These are phyloP conservation scores for Neoboletus magnificus DNA, from an alignment of 768 basidiomycete genomes.

Conservation along the genomic window DNA sequence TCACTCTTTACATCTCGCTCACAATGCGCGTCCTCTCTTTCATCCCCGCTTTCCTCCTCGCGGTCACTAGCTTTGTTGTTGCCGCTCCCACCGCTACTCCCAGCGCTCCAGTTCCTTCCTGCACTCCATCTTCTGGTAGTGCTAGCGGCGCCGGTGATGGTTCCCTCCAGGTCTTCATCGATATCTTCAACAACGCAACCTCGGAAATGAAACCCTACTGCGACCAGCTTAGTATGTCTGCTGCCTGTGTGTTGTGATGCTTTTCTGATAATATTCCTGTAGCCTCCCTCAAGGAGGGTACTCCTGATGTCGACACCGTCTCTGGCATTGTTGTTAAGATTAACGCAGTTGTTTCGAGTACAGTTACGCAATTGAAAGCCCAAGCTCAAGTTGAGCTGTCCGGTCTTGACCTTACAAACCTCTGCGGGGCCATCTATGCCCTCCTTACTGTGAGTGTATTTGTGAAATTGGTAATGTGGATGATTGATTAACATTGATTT, in stretches of 20 bases:
- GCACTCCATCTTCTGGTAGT: background rate
- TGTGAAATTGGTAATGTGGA: background rate
- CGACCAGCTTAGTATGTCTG: background rate
- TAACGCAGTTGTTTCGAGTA: background rate
- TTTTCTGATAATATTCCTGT: background rate
- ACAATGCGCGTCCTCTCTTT: constrained; percentile 28
- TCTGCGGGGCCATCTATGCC: background rate
- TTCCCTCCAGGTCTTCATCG: constrained; percentile 4
- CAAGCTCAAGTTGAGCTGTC: background rate
- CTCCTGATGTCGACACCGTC: background rate
- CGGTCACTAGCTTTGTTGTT: constrained; percentile 15
- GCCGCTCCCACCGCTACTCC: constrained; percentile 6
- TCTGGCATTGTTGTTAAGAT: constrained; percentile 1
- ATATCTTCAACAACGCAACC: background rate
- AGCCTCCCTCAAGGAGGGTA: background rate
- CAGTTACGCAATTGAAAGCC: background rate
- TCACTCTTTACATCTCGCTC: constrained; percentile 13
- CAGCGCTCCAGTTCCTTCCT: background rate
- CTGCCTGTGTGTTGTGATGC: fast-evolving
- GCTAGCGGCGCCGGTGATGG: background rate
- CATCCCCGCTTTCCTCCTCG: constrained; percentile 17
- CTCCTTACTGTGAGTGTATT: constrained; percentile 2
- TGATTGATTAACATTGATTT: background rate
- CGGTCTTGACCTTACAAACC: background rate
- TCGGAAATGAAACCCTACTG: background rate